Base-by-base conservation (phyloP, 495 filamentous ascomycete species). In the Trichoderma erinaceum region DNA sequence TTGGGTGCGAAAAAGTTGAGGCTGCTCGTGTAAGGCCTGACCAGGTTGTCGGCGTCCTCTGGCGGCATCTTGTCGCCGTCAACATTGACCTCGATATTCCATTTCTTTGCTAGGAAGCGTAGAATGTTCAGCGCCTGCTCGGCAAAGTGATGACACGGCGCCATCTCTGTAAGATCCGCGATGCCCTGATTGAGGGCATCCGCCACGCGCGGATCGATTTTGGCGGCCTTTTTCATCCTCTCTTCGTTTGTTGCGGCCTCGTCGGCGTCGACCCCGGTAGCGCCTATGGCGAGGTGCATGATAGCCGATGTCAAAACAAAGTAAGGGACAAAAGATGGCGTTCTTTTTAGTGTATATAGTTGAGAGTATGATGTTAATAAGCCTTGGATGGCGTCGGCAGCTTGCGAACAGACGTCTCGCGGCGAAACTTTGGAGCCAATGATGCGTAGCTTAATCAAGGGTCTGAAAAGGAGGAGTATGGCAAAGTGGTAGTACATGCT, bases 401-500 rank as follows among this genome's bases (percentile, higher is more conserved):
- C 83, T 70, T 85, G 81, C 12, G 78, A 75, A 73, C 87, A 89
- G 32, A 88, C 83, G 48, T 89, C 86, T 11, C 84, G 82, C n/a
- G 88, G 87, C 23, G 77, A 80, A n/a, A 88, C 79, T 21, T 79
- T 76, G 0, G 84, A 86, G 21, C 85, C 80, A 65, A 82, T 77
- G 44, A 90, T 79, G 21, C 84, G 81, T 10, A 88, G 77, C 68
- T 86, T 87, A 68, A 89, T 85, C 27, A 90, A 81, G 0, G 88
- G 88, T 3, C 87, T 84, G 70, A 90, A 89, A 21, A 91, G 80
- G 15, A 87, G 79, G 2, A 89, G 77, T 63, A 89, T 82, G 32
- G 85, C 82, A 64, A 84, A 86, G 69, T 89, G 85, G 67, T 88
- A 89, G 68, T 88, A 86, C 81, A 89, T 88, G 73, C 87, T 89